Conservation (phyloP, 768 basidiomycete genomes). For the Hysterangium stoloniferum region DNA sequence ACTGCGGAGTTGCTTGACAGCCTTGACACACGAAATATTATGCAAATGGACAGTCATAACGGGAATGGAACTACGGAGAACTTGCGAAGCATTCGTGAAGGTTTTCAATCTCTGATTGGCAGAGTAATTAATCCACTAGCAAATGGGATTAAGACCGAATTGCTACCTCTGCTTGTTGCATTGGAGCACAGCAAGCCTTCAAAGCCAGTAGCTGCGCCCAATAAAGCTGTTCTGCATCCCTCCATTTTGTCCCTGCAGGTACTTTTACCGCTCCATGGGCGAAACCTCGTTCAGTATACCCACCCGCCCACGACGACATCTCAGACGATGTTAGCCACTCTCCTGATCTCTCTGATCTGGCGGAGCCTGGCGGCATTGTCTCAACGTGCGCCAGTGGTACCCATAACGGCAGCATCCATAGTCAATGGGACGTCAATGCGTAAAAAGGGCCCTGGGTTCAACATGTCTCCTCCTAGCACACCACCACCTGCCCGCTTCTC, state of each 20-base stretch:
- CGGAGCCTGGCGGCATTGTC: slow-evolving; percentile 63
- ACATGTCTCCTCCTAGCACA: slow-evolving; percentile 45
- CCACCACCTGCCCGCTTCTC: slow-evolving; percentile 53
- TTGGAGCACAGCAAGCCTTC: slow-evolving; percentile 41
- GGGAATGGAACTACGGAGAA: slow-evolving; percentile 49
- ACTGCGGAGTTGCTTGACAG: slow-evolving; percentile 65
- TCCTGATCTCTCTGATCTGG: slow-evolving; percentile 72
- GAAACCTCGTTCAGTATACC: slow-evolving; percentile 50
- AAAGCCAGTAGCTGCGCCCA: neutral
- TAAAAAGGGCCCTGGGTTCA: slow-evolving; percentile 37
- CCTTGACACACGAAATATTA: slow-evolving; percentile 60
- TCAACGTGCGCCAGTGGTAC: slow-evolving; percentile 38
- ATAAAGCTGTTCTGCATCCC: slow-evolving; percentile 33
- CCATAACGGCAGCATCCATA: neutral
- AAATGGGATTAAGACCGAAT: slow-evolving; percentile 48
- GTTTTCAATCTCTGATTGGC: slow-evolving; percentile 58
- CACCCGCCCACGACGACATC: slow-evolving; percentile 34
- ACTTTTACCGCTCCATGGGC: slow-evolving; percentile 55
- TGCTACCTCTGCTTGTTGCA: slow-evolving; percentile 54
- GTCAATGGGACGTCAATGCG: neutral
- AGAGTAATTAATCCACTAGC: slow-evolving; percentile 62
- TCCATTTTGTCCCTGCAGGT: slow-evolving; percentile 52
- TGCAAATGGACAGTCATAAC: slow-evolving; percentile 43
- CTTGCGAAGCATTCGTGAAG: slow-evolving; percentile 60
- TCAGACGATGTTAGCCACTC: slow-evolving; percentile 56